Evolutionary conservation across 768 basidiomycete genomes (phyloP), one percentile per base, ranked within the genome.

Genomic region (Phlebiopsis gigantea): DNA sequence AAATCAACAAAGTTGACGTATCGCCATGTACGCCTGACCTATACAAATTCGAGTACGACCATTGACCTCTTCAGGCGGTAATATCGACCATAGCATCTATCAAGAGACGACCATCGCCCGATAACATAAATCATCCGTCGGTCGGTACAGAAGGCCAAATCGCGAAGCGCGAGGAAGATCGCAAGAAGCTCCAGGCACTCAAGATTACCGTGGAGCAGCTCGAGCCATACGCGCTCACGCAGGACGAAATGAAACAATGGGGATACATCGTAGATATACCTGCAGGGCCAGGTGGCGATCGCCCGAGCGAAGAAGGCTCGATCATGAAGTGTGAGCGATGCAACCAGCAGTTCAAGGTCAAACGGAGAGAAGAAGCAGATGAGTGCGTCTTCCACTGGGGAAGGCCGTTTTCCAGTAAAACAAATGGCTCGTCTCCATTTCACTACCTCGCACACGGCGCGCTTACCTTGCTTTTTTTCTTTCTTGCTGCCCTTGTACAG

Each of bases 341-440:
- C 68, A 71, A 70, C 8, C 76, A 80, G 58, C 75, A 82, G 10
- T 95, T 87, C 62, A 68, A 81, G 55, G 89, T 96, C 34, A 84
- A 82, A 57, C 79, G 75, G 17, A 71, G 72, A 26, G 77, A 84
- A 49, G 72, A 79, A 45, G 80, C 80, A 42, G 73, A 78, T 1
- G 79, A 87, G 61, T 98, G 96, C 67, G 71, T 77, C 0, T 86
- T 82, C 66, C 96, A 98, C 70, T 93, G 88, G 87, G 95, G 93
- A 0, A 85, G 79, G 63, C 74, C 81, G 0, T 80, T 80, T 60
- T 82, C 76, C 4, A 80, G 75, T 48, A 80, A 78, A 24, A 75
- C 85, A 31, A 83, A 84, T 48, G 94, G 93, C 86, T 65, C 62
- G 79, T 68, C 57, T 48, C 34, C 55, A 25, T 46, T 42, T 52